Base-by-base conservation (phyloP, 2,329 filamentous ascomycete species). In the Paracoccidioides lutzii region DNA sequence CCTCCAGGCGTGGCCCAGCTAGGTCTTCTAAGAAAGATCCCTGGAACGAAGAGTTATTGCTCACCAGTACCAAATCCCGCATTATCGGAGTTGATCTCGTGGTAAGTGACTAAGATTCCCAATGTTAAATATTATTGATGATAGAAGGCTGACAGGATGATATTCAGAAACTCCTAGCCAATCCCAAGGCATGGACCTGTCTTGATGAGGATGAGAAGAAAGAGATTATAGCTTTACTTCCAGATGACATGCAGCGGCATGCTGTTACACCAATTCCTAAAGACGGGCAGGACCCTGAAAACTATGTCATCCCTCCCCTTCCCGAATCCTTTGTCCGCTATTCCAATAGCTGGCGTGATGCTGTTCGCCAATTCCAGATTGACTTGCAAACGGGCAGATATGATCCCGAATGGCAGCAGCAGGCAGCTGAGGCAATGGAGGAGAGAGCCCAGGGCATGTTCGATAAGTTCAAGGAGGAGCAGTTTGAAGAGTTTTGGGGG, bases 401-500 rank as follows among this genome's bases (percentile, higher is more conserved):
- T 59, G 75, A 77, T n/a, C 76, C 77, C 8, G 72, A 73, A 52
- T 85, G 81, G 81, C 72, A 78, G 57, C 69, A 69, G 2, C 71
- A 80, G 55, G 82, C 82, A 12, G 69, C 73, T 38, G 66, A 73
- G 59, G 82, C 82, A 1, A 75, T 76, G 52, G 63, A 73, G 52
- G 72, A 78, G 58, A 73, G 81, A 9, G 72, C 71, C 1, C 68
- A 70, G 0, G 82, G 82, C 0, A 72, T 73, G 5, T 85, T 79
- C 59, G 80, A 85, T 60, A 69, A 69, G 5, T 81, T 76, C 68
- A 78, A 81, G 64, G 75, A 76, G 48, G 65, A 70, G 48, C 75
- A 81, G 57, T 76, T 76, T 12, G 78, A 83, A 64, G 65, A 73
- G 55, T 79, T 77, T 60, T 83, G 80, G 78, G 80, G 80, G 0